Conservation (phyloP, 2,329 filamentous ascomycete species). For the Fusarium concolor region DNA sequence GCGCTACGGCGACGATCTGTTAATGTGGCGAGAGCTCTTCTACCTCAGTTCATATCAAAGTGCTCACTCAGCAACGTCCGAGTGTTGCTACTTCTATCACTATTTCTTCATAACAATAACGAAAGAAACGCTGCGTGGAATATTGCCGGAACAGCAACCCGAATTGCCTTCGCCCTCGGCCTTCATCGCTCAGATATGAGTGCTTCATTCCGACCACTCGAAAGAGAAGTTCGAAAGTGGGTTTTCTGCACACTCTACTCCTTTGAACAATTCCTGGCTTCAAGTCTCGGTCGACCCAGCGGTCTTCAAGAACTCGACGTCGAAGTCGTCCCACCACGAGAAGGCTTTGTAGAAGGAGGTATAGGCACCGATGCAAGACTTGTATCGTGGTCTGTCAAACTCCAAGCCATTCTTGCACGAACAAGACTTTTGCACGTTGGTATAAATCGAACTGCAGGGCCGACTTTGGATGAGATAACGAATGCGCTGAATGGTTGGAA, state of each 20-base stretch:
- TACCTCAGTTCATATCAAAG: constrained; percentile 37
- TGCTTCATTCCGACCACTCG: constrained; percentile 48
- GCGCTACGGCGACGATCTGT: constrained; percentile 39
- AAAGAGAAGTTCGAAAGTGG: constrained; percentile 51
- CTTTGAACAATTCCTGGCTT: constrained; percentile 53
- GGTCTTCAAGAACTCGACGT: constrained; percentile 52
- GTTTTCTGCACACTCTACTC: constrained; percentile 54
- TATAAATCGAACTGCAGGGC: not conserved
- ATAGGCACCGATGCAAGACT: constrained; percentile 47
- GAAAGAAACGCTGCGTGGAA: constrained; percentile 55
- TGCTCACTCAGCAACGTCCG: constrained; percentile 32
- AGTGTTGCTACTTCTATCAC: constrained; percentile 30
- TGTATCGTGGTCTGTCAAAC: constrained; percentile 47
- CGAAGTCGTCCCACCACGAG: constrained; percentile 48
- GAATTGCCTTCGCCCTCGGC: constrained; percentile 49
- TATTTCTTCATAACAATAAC: constrained; percentile 55
- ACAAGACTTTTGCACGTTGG: constrained; percentile 41
- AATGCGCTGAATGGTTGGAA: constrained; percentile 22
- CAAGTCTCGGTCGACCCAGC: constrained; percentile 52
- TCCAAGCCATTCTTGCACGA: constrained; percentile 47
- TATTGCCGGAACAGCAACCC: constrained; percentile 48
- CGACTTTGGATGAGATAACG: constrained; percentile 32
- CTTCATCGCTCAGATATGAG: constrained; percentile 49
- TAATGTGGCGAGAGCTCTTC: constrained; percentile 1
- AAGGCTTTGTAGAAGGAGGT: constrained; percentile 46